Percentiles rank a stretch among this genome's conserved stretches.
Evolutionary conservation across 495 filamentous ascomycete genomes (phyloP).

Genomic region (Physcia stellaris): DNA sequence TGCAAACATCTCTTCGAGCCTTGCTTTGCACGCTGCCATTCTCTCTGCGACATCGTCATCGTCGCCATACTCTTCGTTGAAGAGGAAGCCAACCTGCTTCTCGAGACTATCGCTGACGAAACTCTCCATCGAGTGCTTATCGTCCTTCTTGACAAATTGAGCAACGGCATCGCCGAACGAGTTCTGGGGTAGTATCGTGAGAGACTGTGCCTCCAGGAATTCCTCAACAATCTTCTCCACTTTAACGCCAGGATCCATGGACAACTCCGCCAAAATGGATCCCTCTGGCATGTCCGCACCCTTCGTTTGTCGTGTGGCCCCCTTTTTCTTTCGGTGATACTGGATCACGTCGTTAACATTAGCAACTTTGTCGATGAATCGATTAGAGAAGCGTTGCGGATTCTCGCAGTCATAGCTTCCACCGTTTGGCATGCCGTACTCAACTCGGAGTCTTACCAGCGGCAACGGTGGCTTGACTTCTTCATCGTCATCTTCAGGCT

Average conservation of each 20-base stretch:
- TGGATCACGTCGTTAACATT: constrained; percentile 90
- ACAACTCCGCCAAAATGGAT: constrained; percentile 41
- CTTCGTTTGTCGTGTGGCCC: constrained; percentile 24
- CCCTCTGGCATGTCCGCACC: constrained; percentile 41
- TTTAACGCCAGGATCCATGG: constrained; percentile 64
- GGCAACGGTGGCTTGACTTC: constrained; percentile 52
- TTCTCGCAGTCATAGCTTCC: constrained; percentile 86
- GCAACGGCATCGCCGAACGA: constrained; percentile 86
- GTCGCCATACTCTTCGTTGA: constrained; percentile 48
- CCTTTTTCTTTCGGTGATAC: constrained; percentile 76
- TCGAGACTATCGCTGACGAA: constrained; percentile 74
- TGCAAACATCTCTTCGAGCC: constrained; percentile 59
- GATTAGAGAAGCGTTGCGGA: constrained; percentile 90
- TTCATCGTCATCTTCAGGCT: constrained; percentile 41
- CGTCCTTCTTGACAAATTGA: constrained; percentile 90
- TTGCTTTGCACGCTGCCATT: constrained; percentile 57
- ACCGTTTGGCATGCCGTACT: constrained; percentile 77
- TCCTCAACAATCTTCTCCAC: constrained; percentile 81
- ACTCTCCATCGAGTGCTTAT: constrained; percentile 80
- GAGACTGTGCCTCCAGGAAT: constrained; percentile 66
- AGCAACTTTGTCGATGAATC: constrained; percentile 78
- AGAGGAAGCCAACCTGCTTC: constrained; percentile 61
- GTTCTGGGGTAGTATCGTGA: constrained; percentile 83
- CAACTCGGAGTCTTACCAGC: constrained; percentile 77
- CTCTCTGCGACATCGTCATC: constrained; percentile 53